Conservation (phyloP, 2,329 filamentous ascomycete genomes). For the Trichoderma semiorbis region DNA sequence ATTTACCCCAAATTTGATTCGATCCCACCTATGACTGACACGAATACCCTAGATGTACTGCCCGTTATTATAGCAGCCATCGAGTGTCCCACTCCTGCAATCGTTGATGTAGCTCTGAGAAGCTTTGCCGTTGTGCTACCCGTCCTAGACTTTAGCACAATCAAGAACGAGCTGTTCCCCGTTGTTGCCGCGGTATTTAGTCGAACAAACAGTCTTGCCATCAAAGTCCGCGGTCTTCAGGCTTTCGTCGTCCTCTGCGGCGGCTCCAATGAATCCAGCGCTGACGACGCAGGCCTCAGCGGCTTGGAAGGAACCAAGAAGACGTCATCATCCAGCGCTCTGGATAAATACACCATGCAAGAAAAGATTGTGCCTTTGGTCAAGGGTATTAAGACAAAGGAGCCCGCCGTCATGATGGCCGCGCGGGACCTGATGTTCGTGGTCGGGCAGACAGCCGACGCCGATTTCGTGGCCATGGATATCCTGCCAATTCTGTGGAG, state of each 20-base stretch:
- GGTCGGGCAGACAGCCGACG: conserved; percentile 76
- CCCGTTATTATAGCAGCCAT: conserved; percentile 81
- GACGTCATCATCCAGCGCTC: conserved; percentile 66
- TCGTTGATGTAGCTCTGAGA: conserved; percentile 81
- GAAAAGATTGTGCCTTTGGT: conserved; percentile 92
- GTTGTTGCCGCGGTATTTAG: conserved; percentile 87
- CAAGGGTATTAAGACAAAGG: conserved; percentile 93
- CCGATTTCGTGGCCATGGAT: conserved; percentile 89
- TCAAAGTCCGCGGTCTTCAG: conserved; percentile 89
- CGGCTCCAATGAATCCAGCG: conserved; percentile 54
- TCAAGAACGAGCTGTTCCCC: conserved; percentile 95
- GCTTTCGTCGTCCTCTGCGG: conserved; percentile 89
- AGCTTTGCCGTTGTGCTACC: conserved; percentile 78
- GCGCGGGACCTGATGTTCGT: conserved; percentile 80
- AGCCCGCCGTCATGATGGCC: conserved; percentile 96
- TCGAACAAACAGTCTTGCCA: conserved; percentile 86
- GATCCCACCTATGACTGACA: not conserved
- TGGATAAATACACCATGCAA: conserved; percentile 98
- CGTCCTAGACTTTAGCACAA: conserved; percentile 89
- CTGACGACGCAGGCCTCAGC: conserved; percentile 67
- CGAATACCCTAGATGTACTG: conserved; percentile 63
- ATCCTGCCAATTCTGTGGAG: conserved; percentile 85
- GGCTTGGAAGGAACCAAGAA: conserved; percentile 62
- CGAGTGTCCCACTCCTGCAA: conserved; percentile 81
- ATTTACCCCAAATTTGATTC: not conserved